phyloP scores from a whole-genome alignment of 768 basidiomycete species.

The Cantharellus anzutake region DNA sequence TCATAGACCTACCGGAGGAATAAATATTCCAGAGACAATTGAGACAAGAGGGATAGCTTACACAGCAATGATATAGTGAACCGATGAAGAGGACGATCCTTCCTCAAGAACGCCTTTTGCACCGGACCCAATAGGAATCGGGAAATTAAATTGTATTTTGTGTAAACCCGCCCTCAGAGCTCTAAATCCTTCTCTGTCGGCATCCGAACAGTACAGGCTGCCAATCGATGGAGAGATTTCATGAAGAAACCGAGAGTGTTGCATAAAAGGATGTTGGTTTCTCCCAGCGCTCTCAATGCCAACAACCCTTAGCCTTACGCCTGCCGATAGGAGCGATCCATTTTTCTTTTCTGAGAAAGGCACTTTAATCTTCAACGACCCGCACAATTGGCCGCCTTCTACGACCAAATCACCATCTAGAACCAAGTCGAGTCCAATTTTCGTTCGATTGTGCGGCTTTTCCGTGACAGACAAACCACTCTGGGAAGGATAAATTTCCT shows the following conservation, averaged over 20 bases:
- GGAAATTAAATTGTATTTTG: not conserved
- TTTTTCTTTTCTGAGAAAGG: constrained; percentile 20
- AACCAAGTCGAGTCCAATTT: constrained; percentile 10
- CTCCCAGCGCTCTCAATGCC: constrained; percentile 51
- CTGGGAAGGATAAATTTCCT: too few species aligned
- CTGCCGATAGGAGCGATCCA: constrained; percentile 39
- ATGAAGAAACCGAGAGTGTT: constrained; percentile 30
- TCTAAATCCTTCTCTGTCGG: not conserved
- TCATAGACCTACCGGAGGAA: not conserved
- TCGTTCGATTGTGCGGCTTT: not conserved
- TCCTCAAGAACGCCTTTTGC: not conserved
- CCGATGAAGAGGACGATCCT: not conserved
- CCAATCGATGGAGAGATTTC: not conserved
- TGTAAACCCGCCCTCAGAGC: not conserved
- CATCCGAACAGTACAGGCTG: not conserved
- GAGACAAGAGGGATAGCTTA: not conserved
- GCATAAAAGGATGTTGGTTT: constrained; percentile 58
- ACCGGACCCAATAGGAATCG: constrained; percentile 1
- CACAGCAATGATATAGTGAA: constrained; percentile 1
- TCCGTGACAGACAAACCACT: too few species aligned
- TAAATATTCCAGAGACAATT: not conserved
- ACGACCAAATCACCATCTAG: constrained; percentile 57
- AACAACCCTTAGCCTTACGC: constrained; percentile 60
- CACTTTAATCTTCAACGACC: constrained; percentile 47
- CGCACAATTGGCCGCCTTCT: constrained; percentile 58